phyloP scores from a whole-genome alignment of 2,329 filamentous ascomycete genomes.

The Xylaria sp. region DNA sequence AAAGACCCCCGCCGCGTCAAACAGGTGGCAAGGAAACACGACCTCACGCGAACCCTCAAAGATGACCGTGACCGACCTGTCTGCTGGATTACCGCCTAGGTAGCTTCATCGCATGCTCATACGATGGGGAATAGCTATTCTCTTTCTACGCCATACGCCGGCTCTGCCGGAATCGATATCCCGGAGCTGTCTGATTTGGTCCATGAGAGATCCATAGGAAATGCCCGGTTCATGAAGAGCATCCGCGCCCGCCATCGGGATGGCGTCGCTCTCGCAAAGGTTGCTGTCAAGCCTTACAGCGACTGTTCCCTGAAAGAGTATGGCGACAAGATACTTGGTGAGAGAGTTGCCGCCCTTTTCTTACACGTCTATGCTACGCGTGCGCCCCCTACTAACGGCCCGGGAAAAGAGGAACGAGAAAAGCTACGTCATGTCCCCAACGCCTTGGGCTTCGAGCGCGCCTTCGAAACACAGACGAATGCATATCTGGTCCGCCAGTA shows the following conservation, averaged over 20 bases:
- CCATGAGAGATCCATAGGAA: slow-evolving; percentile 92
- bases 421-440: slow-evolving; percentile 87
- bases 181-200: slow-evolving; percentile 89
- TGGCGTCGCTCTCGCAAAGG: slow-evolving; percentile 92
- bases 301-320: slow-evolving; percentile 84
- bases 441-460: slow-evolving; percentile 87
- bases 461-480: slow-evolving; percentile 90
- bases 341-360: slow-evolving; percentile 45
- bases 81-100: slow-evolving; percentile 36
- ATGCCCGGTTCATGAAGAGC: slow-evolving; percentile 95
- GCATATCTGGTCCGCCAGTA: slow-evolving; percentile 95
- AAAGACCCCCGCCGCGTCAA: neutral
- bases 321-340: slow-evolving; percentile 79
- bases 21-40: neutral
- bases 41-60: slow-evolving; percentile 7
- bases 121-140: slow-evolving; percentile 97
- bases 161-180: slow-evolving; percentile 91
- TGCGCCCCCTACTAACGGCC: slow-evolving; percentile 25
- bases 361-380: neutral
- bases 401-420: slow-evolving; percentile 76
- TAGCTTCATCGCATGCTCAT: slow-evolving; percentile 43
- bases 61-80: slow-evolving; percentile 32
- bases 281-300: slow-evolving; percentile 91
- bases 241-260: slow-evolving; percentile 90
- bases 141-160: slow-evolving; percentile 88